These are phyloP conservation scores for Galeopsis tetrahit DNA, from an alignment of 257 asterid species.

Conservation along the genomic window DNA sequence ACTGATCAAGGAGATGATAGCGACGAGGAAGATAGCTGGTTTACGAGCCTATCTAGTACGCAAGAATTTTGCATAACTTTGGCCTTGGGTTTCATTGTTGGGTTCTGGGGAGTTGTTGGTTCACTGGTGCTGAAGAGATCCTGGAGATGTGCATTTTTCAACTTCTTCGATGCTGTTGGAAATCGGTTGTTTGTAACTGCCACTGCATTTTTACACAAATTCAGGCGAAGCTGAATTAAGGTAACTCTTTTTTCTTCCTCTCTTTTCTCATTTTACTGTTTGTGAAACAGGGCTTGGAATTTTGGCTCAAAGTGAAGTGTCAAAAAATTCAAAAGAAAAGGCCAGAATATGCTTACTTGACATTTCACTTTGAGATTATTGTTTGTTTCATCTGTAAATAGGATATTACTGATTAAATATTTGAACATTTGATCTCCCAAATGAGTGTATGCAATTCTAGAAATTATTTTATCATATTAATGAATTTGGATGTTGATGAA, in stretches of 20 bases:
- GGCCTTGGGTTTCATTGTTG: slow-evolving; percentile 35
- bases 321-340: too few species aligned
- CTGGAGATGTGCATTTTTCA: slow-evolving; percentile 35
- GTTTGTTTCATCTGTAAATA: not conserved
- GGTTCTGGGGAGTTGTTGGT: slow-evolving; percentile 43
- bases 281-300: not conserved
- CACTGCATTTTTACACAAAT: not conserved
- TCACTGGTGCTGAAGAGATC: slow-evolving; percentile 32
- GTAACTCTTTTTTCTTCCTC: not conserved
- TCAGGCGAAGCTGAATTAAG: not conserved
- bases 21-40: not conserved
- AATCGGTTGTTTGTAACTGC: slow-evolving; percentile 31
- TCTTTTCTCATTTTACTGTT: not conserved
- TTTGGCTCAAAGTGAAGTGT: too few species aligned
- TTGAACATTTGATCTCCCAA: too few species aligned
- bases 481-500: too few species aligned
- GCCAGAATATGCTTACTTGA: too few species aligned
- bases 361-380: not conserved
- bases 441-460: too few species aligned
- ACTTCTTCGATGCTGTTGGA: slow-evolving; percentile 8
- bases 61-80: slow-evolving; percentile 27
- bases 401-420: too few species aligned
- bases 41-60: not conserved
- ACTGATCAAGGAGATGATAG: slow-evolving; percentile 23
- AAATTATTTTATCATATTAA: too few species aligned